Conservation (phyloP, 169 alveolate species). For the Perkinsus marinus region DNA sequence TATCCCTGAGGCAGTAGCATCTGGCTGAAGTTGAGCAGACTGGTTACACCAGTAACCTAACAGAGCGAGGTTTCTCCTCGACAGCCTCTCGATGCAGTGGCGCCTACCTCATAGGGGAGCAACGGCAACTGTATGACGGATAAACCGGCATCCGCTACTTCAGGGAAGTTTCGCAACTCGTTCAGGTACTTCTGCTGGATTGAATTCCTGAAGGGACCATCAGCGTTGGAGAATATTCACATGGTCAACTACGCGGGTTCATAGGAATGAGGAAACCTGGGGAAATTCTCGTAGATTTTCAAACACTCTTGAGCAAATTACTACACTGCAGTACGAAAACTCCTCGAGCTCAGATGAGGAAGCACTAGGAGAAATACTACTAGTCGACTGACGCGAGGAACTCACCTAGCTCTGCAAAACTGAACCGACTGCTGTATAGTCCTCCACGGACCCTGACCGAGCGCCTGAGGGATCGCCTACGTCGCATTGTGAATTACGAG, state of each 20-base stretch:
- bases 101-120: not conserved
- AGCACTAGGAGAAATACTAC: no score
- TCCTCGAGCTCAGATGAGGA: no score
- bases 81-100: not conserved
- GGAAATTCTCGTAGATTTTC: no score
- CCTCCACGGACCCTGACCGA: not conserved
- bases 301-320: no score
- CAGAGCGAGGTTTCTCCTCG: no score
- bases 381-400: not conserved
- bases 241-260: no score
- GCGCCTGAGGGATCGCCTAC: not conserved
- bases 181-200: conserved; percentile 7
- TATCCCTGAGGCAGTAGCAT: not conserved
- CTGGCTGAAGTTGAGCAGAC: not conserved
- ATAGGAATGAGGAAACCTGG: no score
- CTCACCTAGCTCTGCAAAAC: not conserved
- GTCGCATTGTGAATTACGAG: no score
- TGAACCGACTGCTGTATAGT: not conserved
- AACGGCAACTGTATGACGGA: not conserved
- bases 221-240: no score
- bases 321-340: no score
- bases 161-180: not conserved
- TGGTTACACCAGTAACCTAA: not conserved
- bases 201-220: no score
- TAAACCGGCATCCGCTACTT: not conserved